Percentiles rank a stretch among this genome's conserved stretches.
phyloP scores from a whole-genome alignment of 257 asterid species.

The Cordia subcordata region DNA sequence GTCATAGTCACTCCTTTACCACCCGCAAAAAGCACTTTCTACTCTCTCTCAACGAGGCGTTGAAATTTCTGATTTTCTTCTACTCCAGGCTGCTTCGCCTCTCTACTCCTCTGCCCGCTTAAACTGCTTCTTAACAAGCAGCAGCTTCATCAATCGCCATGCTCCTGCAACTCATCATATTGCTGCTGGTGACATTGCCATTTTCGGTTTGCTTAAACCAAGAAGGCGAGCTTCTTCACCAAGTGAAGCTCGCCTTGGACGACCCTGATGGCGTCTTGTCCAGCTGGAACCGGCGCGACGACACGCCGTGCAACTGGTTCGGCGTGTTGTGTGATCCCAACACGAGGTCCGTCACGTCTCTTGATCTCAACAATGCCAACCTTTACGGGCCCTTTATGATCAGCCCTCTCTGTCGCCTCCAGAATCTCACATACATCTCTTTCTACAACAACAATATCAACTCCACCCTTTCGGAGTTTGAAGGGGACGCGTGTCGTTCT shows the following conservation, averaged over 20 bases:
- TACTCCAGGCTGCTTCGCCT: too few relatives aligned
- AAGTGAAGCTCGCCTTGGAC: slow-evolving; percentile 57
- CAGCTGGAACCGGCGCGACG: slow-evolving; percentile 57
- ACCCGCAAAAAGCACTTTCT: background rate
- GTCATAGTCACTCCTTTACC: slow-evolving; percentile 29
- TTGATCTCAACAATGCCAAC: slow-evolving; percentile 75
- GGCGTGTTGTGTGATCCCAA: slow-evolving; percentile 65
- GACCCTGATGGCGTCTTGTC: slow-evolving; percentile 71
- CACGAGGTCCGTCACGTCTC: slow-evolving; percentile 42
- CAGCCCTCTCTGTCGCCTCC: slow-evolving; percentile 58
- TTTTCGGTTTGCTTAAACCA: slow-evolving; percentile 45
- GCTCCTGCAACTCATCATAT: slow-evolving; percentile 18
- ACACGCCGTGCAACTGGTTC: slow-evolving; percentile 72
- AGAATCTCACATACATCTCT: slow-evolving; percentile 46
- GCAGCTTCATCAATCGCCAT: slow-evolving; percentile 9
- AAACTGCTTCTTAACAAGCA: background rate
- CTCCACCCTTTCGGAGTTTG: slow-evolving; percentile 47
- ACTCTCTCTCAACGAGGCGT: background rate
- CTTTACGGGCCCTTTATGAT: slow-evolving; percentile 84
- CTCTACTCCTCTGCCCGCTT: background rate
- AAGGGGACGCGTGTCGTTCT: slow-evolving; percentile 46
- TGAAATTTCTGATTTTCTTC: background rate
- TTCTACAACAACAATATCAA: slow-evolving; percentile 68
- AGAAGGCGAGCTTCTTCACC: slow-evolving; percentile 58
- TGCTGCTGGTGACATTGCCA: slow-evolving; percentile 20